Evolutionary conservation across 495 filamentous ascomycete species (phyloP).

Genomic region (Patellaria atrata): DNA sequence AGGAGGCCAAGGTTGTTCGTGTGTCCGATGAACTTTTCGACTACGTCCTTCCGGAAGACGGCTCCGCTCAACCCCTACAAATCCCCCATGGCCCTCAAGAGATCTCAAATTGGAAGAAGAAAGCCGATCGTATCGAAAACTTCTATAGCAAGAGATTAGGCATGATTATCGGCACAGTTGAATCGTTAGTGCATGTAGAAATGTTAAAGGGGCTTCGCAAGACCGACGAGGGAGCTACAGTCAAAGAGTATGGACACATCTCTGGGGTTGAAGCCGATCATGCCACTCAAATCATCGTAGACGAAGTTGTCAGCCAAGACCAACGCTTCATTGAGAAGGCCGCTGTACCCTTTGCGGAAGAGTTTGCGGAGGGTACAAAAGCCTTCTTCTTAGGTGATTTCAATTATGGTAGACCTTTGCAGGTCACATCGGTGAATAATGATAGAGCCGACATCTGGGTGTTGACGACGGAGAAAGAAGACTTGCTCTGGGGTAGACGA

Average conservation of each 20-base stretch:
- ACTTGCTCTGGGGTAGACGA: constrained; percentile 65
- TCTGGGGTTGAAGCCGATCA: constrained; percentile 84
- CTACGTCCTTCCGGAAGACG: constrained; percentile 55
- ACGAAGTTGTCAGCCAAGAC: constrained; percentile 82
- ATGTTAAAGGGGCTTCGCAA: constrained; percentile 83
- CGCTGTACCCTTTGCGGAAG: constrained; percentile 75
- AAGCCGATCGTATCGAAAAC: constrained; percentile 67
- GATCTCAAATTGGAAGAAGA: constrained; percentile 70
- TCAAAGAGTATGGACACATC: constrained; percentile 90
- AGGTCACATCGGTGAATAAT: constrained; percentile 59
- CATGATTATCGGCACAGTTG: constrained; percentile 73
- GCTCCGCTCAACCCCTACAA: constrained; percentile 39
- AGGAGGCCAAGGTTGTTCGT: constrained; percentile 76
- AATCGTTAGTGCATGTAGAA: constrained; percentile 79
- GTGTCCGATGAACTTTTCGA: constrained; percentile 92
- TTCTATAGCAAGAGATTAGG: constrained; percentile 82
- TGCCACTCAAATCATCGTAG: constrained; percentile 78
- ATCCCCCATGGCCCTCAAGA: constrained; percentile 63
- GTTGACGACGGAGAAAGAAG: constrained; percentile 47
- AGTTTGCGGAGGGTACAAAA: constrained; percentile 67
- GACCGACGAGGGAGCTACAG: constrained; percentile 74
- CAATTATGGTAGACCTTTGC: constrained; percentile 78
- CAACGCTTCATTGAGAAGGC: constrained; percentile 80
- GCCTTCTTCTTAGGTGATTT: constrained; percentile 96
- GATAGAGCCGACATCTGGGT: constrained; percentile 68